Base-by-base conservation (phyloP, 1,284 basidiomycete species). In the Athelia sp. region DNA sequence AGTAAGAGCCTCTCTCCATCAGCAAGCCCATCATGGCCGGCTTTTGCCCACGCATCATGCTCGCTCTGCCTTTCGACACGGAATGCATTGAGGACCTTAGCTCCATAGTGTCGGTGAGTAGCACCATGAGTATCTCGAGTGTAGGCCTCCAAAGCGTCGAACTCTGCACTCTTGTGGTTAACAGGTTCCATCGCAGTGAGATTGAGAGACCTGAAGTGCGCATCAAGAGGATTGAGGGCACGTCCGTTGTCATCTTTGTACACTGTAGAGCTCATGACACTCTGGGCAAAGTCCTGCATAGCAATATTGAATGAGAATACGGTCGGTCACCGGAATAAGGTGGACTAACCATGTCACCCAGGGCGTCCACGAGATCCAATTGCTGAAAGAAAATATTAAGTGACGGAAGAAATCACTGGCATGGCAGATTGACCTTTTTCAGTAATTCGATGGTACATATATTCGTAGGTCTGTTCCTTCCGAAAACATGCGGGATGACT, bases 401-500 rank as follows among this genome's bases (percentile, higher is more conserved):
- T 29, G 50, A 34, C 42, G 18, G 50, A 48, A 35, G 21, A 31
- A 15, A 13, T 13, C 38, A 17, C 4, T 43, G 26, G 31, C 2
- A 29, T 10, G 47, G 22, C 22, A 32, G 3, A 21, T 46, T 34
- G 55, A 74, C 75, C 61, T 57, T 71, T 58, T 82, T 79, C 49
- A 84, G 63, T 18, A 64, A 48, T 0, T 46, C 52, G 50, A 68
- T 54, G 35, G 57, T 62, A 55, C 67, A 64, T 57, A 83, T 82
- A 34, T 74, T 60, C 10, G 61, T 67, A 0, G 80, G 81, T 22
- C 75, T 64, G 35, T 62, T 68, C 35, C 79, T 67, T 15, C 81
- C 81, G 56, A 83, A 84, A 24, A 70, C 74, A 59, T 83, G 82
- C 0, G 82, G 82, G 46, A 84, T 83, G 52, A 83, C 74, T 0